Conservation (phyloP, 1,284 basidiomycete genomes). For the Mycena sp. region DNA sequence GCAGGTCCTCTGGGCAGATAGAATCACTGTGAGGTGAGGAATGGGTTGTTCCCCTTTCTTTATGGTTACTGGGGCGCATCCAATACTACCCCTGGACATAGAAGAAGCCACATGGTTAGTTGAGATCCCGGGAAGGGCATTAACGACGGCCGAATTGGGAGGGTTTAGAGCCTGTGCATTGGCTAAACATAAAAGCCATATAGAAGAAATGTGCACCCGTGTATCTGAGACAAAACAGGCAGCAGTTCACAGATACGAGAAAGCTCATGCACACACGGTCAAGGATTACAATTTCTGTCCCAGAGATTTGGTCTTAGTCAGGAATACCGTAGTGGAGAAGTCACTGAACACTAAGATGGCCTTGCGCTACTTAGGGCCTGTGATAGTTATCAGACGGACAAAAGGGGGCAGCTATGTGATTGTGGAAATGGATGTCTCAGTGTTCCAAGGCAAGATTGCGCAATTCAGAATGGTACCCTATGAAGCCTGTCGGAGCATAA, state of each 20-base stretch:
- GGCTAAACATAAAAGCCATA: constrained; percentile 31
- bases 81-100: constrained; percentile 50
- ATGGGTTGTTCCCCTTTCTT: constrained; percentile 42
- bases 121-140: constrained; percentile 21
- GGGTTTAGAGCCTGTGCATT: constrained; percentile 33
- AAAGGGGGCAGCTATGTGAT: constrained; percentile 44
- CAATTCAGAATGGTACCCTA: constrained; percentile 48
- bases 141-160: constrained; percentile 40
- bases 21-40: not conserved
- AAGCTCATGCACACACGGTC: constrained; percentile 36
- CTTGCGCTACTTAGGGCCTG: constrained; percentile 43
- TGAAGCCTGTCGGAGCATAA: constrained; percentile 29
- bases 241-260: constrained; percentile 33
- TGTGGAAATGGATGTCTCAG: constrained; percentile 42
- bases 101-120: constrained; percentile 49
- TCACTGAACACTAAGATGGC: constrained; percentile 42
- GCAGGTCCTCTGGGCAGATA: constrained; percentile 51
- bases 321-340: constrained; percentile 46
- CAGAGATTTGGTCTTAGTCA: constrained; percentile 46
- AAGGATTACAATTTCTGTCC: constrained; percentile 44
- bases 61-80: constrained; percentile 46
- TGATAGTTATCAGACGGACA: constrained; percentile 44
- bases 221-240: constrained; percentile 33
- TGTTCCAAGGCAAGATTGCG: constrained; percentile 37
- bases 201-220: constrained; percentile 26